phyloP scores from a whole-genome alignment of 805 yeast species.

The Ogataea salicorniae region DNA sequence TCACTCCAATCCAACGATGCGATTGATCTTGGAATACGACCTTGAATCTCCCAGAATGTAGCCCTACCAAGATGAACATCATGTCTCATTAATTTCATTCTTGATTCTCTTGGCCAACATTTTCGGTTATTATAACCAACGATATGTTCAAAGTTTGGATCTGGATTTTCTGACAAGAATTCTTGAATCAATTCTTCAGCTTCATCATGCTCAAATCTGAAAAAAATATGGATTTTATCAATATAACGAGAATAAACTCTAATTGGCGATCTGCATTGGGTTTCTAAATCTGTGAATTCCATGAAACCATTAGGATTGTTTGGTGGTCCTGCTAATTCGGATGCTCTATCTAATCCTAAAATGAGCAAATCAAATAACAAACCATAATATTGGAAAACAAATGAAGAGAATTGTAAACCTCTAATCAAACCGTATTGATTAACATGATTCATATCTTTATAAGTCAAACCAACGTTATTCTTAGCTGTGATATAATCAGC shows the following conservation, averaged over 20 bases:
- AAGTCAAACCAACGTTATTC: slow-evolving; percentile 74
- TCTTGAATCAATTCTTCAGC: slow-evolving; percentile 72
- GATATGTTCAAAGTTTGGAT: slow-evolving; percentile 83
- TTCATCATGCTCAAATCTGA: slow-evolving; percentile 69
- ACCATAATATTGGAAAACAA: slow-evolving; percentile 87
- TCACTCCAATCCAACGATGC: slow-evolving; percentile 75
- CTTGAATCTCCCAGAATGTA: slow-evolving; percentile 81
- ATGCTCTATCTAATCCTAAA: slow-evolving; percentile 82
- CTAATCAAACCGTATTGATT: slow-evolving; percentile 84
- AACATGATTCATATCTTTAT: slow-evolving; percentile 92
- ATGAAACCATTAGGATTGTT: slow-evolving; percentile 70
- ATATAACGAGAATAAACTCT: slow-evolving; percentile 76
- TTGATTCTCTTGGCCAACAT: slow-evolving; percentile 91
- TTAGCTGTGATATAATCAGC: slow-evolving; percentile 95
- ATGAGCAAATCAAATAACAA: slow-evolving; percentile 74
- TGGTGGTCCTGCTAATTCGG: slow-evolving; percentile 78
- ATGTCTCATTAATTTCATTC: slow-evolving; percentile 85
- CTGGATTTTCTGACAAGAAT: slow-evolving; percentile 78
- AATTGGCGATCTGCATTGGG: slow-evolving; percentile 70
- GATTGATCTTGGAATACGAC: slow-evolving; percentile 72
- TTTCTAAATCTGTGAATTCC: slow-evolving; percentile 54
- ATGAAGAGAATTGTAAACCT: slow-evolving; percentile 88
- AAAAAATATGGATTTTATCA: slow-evolving; percentile 75
- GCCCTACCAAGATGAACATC: slow-evolving; percentile 94
- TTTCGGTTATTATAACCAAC: slow-evolving; percentile 82